Evolutionary conservation across 1,139 yeast species (phyloP).

Genomic region (Candida neerlandica): DNA sequence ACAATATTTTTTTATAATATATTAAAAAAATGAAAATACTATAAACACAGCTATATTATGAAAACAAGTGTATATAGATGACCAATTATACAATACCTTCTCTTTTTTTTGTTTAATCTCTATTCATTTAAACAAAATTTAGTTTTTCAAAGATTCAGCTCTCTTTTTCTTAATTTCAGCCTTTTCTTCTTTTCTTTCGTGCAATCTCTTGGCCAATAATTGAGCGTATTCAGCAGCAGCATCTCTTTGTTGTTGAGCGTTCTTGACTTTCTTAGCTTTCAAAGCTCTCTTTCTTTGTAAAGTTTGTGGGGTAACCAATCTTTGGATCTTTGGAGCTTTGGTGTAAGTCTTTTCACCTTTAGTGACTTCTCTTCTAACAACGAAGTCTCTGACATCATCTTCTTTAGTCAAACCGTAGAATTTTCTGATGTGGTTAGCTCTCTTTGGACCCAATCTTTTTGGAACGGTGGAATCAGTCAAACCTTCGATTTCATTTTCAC

Average conservation of each 20-base stretch:
- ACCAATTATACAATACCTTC: constrained; percentile 7
- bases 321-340: constrained; percentile 99
- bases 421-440: constrained; percentile 99
- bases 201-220: constrained; percentile 96
- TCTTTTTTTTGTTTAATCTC: constrained; percentile 1
- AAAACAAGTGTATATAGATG: constrained; percentile 12
- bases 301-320: constrained; percentile 98
- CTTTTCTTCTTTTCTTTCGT: constrained; percentile 97
- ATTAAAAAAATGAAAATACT: constrained; percentile 8
- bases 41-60: constrained; percentile 11
- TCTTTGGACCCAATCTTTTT: constrained; percentile 99
- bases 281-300: constrained; percentile 99
- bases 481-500: constrained; percentile 94
- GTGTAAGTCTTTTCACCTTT: constrained; percentile 99
- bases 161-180: constrained; percentile 99
- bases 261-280: constrained; percentile 89
- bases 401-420: constrained; percentile 98
- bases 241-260: constrained; percentile 99
- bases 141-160: constrained; percentile 73
- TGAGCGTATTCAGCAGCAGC: constrained; percentile 99
- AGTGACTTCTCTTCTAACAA: constrained; percentile 96
- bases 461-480: constrained; percentile 93
- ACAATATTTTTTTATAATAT: not conserved
- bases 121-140: not conserved
- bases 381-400: constrained; percentile 93